Evolutionary conservation across 768 basidiomycete genomes (phyloP).

Genomic region (Tricholoma flavovirens): DNA sequence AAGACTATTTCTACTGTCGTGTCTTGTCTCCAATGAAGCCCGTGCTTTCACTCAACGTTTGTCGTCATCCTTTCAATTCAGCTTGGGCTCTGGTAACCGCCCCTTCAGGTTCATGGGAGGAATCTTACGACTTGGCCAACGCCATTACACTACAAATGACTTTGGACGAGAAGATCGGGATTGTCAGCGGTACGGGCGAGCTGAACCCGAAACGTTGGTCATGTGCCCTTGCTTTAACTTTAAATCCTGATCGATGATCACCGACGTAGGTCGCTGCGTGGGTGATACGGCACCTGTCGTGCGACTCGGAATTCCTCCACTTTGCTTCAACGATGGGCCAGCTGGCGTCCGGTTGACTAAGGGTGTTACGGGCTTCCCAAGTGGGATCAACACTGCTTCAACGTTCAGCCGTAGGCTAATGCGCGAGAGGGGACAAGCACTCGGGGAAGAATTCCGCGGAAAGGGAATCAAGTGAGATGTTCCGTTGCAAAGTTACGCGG

Average conservation of each 20-base stretch:
- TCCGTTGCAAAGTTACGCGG: neutral
- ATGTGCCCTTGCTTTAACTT: too few species aligned
- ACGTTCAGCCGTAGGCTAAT: constrained; percentile 59
- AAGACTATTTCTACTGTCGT: neutral
- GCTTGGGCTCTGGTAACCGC: neutral
- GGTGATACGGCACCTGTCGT: constrained; percentile 39
- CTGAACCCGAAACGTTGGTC: constrained; percentile 30
- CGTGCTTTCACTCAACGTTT: neutral
- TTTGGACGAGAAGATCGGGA: constrained; percentile 39
- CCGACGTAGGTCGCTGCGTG: constrained; percentile 35
- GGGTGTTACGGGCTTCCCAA: constrained; percentile 47
- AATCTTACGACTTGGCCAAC: constrained; percentile 34
- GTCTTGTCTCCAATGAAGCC: neutral
- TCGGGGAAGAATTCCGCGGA: constrained; percentile 63
- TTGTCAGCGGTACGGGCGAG: constrained; percentile 42
- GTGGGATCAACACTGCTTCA: constrained; percentile 49
- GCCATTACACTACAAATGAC: constrained; percentile 34
- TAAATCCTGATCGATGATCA: neutral
- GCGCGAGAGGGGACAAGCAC: constrained; percentile 52
- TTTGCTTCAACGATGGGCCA: constrained; percentile 46
- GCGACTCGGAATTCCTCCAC: constrained; percentile 36
- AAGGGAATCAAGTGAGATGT: constrained; percentile 50
- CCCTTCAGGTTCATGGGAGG: constrained; percentile 39
- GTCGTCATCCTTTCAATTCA: neutral
- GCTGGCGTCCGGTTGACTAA: constrained; percentile 38